Evolutionary conservation across 73 alveolate genomes (phyloP).

Genomic region (Paramecium biaurelia): DNA sequence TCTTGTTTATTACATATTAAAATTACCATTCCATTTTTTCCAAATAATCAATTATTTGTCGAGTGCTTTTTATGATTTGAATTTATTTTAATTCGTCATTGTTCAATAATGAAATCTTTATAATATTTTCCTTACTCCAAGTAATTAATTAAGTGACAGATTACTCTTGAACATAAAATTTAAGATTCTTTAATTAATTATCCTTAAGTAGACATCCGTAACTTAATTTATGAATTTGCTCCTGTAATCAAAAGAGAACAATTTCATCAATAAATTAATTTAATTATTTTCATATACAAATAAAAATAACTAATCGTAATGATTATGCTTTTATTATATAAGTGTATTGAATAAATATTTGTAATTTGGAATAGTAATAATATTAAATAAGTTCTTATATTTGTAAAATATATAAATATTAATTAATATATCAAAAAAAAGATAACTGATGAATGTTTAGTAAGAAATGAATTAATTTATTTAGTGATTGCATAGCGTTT

Average conservation of each 20-base stretch:
- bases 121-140: neutral
- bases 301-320: too few species aligned
- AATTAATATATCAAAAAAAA: neutral
- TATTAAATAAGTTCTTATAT: too few species aligned
- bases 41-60: neutral
- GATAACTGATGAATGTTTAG: constrained; percentile 30
- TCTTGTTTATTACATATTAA: neutral
- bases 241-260: neutral
- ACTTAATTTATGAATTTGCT: neutral
- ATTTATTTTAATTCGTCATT: neutral
- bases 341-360: too few species aligned
- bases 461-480: neutral
- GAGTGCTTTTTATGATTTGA: neutral
- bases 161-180: neutral
- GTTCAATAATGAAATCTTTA: neutral
- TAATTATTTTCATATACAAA: too few species aligned
- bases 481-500: constrained; percentile 17
- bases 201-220: neutral
- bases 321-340: too few species aligned
- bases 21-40: neutral
- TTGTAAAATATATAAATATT: neutral
- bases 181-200: neutral
- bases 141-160: neutral
- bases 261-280: too few species aligned
- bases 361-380: too few species aligned